phyloP scores from a whole-genome alignment of 768 basidiomycete species.

The Lactifluus piperatus region DNA sequence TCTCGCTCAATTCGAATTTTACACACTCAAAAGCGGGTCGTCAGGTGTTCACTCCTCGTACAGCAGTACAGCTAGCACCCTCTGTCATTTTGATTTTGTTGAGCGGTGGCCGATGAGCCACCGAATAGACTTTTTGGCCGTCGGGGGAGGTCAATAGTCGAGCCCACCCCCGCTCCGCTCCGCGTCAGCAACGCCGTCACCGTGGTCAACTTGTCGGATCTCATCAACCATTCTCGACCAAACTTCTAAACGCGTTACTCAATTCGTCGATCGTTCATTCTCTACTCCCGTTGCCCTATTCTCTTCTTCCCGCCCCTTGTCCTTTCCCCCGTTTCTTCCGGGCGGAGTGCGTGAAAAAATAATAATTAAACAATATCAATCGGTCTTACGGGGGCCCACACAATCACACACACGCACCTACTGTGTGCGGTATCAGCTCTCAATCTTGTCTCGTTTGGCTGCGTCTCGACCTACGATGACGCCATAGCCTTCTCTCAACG shows the following conservation, averaged over 20 bases:
- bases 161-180: not conserved
- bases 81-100: not conserved
- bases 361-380: not conserved
- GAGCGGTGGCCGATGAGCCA: slow-evolving; percentile 5
- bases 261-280: slow-evolving; percentile 5
- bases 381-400: not conserved
- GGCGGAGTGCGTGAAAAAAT: not conserved
- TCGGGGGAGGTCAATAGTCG: not conserved
- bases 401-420: not conserved
- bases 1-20: not conserved
- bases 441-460: not conserved
- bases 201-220: not conserved
- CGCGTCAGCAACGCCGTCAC: not conserved
- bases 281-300: not conserved
- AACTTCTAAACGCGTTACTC: slow-evolving; percentile 4
- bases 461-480: slow-evolving; percentile 5
- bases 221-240: not conserved
- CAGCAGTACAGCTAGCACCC: not conserved
- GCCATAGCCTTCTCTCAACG: not conserved
- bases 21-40: not conserved
- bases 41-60: not conserved
- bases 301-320: not conserved
- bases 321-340: not conserved
- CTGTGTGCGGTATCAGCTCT: not conserved
- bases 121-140: slow-evolving; percentile 19